Base-by-base conservation (phyloP, 1,139 yeast species). In the Candida glucosophila region DNA sequence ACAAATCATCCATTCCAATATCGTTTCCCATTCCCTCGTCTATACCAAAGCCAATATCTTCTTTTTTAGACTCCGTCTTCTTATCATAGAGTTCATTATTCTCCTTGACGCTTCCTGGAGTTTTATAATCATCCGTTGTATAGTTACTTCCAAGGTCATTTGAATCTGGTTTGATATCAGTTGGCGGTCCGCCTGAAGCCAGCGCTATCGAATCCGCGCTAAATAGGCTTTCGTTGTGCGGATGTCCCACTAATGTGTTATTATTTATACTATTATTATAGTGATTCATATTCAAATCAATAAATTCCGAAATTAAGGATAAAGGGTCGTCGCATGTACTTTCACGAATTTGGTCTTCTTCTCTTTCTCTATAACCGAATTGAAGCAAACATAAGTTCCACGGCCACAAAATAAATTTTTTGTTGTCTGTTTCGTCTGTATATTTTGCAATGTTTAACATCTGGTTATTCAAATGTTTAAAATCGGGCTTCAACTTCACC, bases 351-450 rank as follows among this genome's bases (percentile, higher is more conserved):
- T 30, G 31, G 14, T 41, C 35, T 10, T 54, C 55, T 2, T 54
- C 49, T 15, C 27, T 22, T 40, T 45, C 44, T 17, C 32, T 29
- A 26, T 43, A 37, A 2, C 72, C 71, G 31, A 58, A 55, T 39
- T 80, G 90, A 6, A 72, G 52, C 28, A 72, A 58, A 39, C 88
- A 77, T 14, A 79, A 52, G 27, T 66, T 68, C 47, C 78, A 55
- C 0, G 92, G 92, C 92, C 92, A 80, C 25, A 73, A 50, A 2
- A 80, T 68, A 31, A 59, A 72, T 41, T 77, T 75, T 18, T 60
- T 62, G 39, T 74, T 74, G 8, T 63, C 66, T 2, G 66, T 73
- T 4, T 60, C 55, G 39, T 67, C 73, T 23, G 72, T 51, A 32
- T 48, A 79, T 18, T 64, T 59, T 7, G 85, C 57, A 3, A 79